These are phyloP conservation scores for Microcos paniculata DNA, from an alignment of 345 rosid species.

Conservation along the genomic window DNA sequence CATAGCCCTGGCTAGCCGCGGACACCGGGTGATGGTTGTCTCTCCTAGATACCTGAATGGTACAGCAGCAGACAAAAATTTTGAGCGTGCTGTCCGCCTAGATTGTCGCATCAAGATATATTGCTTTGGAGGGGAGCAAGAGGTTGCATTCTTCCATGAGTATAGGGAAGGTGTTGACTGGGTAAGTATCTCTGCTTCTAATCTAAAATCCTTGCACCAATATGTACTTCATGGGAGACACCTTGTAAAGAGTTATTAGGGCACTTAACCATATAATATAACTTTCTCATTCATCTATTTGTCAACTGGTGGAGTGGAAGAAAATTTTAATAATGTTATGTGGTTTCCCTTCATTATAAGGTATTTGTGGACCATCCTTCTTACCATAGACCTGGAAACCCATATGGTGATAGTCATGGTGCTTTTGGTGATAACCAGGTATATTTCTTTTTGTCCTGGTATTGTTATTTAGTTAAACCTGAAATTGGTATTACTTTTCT, in stretches of 20 bases:
- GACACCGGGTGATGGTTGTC: constrained; percentile 96
- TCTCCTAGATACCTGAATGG: constrained; percentile 79
- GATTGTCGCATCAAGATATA: constrained; percentile 42
- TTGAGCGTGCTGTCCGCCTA: constrained; percentile 46
- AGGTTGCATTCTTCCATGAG: constrained; percentile 83
- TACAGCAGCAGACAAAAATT: constrained; percentile 51
- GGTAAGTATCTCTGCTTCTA: constrained; percentile 45
- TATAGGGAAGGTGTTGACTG: constrained; percentile 91
- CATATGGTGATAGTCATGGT: constrained; percentile 79
- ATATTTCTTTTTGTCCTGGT: constrained; percentile 15
- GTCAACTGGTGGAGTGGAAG: background rate
- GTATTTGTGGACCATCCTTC: constrained; percentile 87
- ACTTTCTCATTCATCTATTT: constrained; percentile 5
- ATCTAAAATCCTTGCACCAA: background rate
- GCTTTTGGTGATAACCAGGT: constrained; percentile 98
- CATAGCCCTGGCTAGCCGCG: constrained; percentile 63
- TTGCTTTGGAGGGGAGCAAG: constrained; percentile 82
- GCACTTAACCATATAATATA: background rate
- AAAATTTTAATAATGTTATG: constrained; percentile 1
- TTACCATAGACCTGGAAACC: constrained; percentile 91
- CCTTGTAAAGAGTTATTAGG: background rate
- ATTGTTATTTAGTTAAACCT: background rate
- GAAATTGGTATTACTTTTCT: constrained; percentile 3
- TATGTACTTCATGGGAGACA: background rate
- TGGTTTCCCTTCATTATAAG: constrained; percentile 32